Evolutionary conservation across 257 asterid genomes (phyloP), one percentile per base, ranked within the genome.

Genomic region (Nemophila menziesii): DNA sequence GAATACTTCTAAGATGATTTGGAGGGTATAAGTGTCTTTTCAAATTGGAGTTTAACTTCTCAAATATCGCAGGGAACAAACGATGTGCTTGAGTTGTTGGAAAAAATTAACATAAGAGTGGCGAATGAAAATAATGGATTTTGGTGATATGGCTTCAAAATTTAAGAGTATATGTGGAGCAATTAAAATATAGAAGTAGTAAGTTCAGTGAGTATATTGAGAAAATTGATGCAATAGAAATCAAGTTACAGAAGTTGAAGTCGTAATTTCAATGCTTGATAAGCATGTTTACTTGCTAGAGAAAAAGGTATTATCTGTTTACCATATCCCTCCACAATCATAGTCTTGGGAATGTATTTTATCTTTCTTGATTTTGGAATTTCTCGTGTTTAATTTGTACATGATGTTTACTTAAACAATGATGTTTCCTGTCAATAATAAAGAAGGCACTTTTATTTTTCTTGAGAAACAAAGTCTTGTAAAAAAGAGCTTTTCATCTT

Each of bases 81-180:
- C 61, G 73, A 77, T 39, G 51, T 67, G 14, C 80, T 87, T 15
- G 83, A 72, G 68, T 92, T 83, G 27, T 57, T 83, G 78, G 95
- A 83, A 75, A 80, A 73, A 49, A 87, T 87, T 92, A 87, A 87
- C 60, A 16, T 65, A 10, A 71, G 86, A 49, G 95, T 87, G 26
- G 80, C 89, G 10, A 92, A 83, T 69, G 97, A 87, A 56, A 82
- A 87, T 80, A 71, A 62, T 56, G 80, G 93, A 47, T n/a, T 80
- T 77, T 41, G 97, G 97, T 15, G 97, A 83, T 38, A 60, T 83
- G 54, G 95, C 97, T 10, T 73, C 93, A 4, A 95, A 95, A 14
- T n/a, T 58, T 87, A 50, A 73, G 92, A 45, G 85, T 87, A 33
- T 87, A 77, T 40, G 89, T 87, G 62, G 93, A 87, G 75, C 95